Conservation (phyloP, 2,329 filamentous ascomycete genomes). For the Bertia moriformis region DNA sequence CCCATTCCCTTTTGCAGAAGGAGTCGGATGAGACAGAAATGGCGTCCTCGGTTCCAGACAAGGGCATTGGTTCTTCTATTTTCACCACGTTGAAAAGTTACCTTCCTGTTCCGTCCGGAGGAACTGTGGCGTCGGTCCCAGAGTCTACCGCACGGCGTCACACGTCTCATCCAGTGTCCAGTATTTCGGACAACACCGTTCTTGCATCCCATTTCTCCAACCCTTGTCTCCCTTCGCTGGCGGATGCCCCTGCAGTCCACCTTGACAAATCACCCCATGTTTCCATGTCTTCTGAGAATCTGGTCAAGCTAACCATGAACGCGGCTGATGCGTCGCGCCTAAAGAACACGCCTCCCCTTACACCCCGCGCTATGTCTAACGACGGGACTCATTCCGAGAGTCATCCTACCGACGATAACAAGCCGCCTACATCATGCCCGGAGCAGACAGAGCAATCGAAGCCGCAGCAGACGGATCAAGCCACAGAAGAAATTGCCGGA, state of each 20-base stretch:
- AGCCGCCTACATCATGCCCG: not conserved
- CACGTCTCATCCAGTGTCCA: not conserved
- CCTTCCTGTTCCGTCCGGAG: not conserved
- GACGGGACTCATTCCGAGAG: not conserved
- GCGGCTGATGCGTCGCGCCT: not conserved
- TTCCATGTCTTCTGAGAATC: not conserved
- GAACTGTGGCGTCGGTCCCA: not conserved
- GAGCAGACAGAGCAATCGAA: not conserved
- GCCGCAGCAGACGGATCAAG: not conserved
- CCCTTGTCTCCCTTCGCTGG: not conserved
- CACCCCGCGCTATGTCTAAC: slow-evolving; percentile 1
- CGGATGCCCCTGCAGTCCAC: not conserved
- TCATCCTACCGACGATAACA: not conserved
- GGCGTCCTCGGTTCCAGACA: not conserved
- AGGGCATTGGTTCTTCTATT: not conserved
- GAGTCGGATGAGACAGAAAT: not conserved
- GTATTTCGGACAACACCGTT: not conserved
- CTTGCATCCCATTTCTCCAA: slow-evolving; percentile 1
- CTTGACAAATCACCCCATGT: not conserved
- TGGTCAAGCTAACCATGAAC: not conserved
- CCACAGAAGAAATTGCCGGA: not conserved
- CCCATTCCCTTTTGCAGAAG: not conserved
- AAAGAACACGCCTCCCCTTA: slow-evolving; percentile 1
- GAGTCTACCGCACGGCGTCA: not conserved
- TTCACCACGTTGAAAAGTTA: not conserved